A percentile compares a stretch with the other conserved stretches of the same genome.
phyloP scores from a whole-genome alignment of 2,329 filamentous ascomycete genomes.

The Trichoderma brevicompactum region DNA sequence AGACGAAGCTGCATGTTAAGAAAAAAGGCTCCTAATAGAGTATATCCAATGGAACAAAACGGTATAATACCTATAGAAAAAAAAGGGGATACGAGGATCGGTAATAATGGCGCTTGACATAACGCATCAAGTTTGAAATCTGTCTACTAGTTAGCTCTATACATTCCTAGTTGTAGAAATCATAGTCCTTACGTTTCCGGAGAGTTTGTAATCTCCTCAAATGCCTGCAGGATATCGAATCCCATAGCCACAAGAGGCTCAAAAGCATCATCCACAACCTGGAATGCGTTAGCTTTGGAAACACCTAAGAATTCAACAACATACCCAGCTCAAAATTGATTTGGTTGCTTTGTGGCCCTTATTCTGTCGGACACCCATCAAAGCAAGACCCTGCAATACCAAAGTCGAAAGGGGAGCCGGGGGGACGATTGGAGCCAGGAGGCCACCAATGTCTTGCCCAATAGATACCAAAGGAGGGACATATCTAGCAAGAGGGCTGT shows the following conservation, averaged over 20 bases:
- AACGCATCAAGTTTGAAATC: constrained; percentile 22
- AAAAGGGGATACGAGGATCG: neutral
- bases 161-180: neutral
- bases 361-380: constrained; percentile 81
- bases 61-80: neutral
- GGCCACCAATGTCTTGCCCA: constrained; percentile 68
- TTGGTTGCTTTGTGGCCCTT: constrained; percentile 75
- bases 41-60: neutral
- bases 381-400: constrained; percentile 74
- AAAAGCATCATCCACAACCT: constrained; percentile 72
- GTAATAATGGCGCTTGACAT: neutral
- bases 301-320: constrained; percentile 39
- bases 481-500: constrained; percentile 69
- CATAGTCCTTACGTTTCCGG: constrained; percentile 51
- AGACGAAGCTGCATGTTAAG: neutral
- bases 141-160: neutral
- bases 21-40: neutral
- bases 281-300: constrained; percentile 31
- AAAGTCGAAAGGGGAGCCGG: constrained; percentile 69
- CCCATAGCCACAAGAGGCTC: constrained; percentile 80
- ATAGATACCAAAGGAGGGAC: constrained; percentile 70
- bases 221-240: constrained; percentile 76
- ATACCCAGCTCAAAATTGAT: constrained; percentile 79
- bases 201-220: constrained; percentile 77
- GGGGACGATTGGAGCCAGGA: constrained; percentile 78